These are phyloP conservation scores for Skeletonema menzelii DNA, from an alignment of 108 stramenopile species.

Conservation along the genomic window DNA sequence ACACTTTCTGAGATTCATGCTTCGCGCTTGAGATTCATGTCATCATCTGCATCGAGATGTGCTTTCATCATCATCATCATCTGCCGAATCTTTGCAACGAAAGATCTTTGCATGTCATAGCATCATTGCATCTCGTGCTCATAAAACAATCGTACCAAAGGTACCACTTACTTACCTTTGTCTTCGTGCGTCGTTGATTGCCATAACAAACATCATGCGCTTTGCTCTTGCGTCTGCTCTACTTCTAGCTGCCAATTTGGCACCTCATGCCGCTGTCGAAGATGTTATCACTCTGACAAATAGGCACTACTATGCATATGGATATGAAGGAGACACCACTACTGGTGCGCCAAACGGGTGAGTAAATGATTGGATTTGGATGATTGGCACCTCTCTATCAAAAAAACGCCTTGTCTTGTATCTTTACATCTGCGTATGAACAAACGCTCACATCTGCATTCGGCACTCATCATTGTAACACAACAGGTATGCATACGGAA, in stretches of 20 bases:
- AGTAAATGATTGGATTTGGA: background rate
- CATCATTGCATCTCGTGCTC: no score
- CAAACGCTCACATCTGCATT: background rate
- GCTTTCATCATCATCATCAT: no score
- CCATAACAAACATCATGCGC: background rate
- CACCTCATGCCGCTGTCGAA: background rate
- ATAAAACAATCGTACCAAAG: no score
- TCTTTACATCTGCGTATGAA: no score
- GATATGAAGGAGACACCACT: slow-evolving; percentile 14
- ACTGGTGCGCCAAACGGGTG: slow-evolving; percentile 29
- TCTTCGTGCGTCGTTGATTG: no score
- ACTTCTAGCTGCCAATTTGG: background rate
- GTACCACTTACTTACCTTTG: no score
- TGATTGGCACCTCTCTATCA: background rate
- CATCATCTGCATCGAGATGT: no score
- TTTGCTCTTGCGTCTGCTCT: background rate
- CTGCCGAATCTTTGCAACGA: no score
- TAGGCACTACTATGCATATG: slow-evolving; percentile 23
- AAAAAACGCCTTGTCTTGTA: background rate
- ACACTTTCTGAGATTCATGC: no score
- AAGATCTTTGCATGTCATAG: no score
- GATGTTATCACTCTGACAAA: background rate
- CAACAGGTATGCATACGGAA: slow-evolving; percentile 45
- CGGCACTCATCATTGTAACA: background rate
- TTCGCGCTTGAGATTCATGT: no score